Conservation (phyloP, 441 rosid species). For the Corymbia citriodora region DNA sequence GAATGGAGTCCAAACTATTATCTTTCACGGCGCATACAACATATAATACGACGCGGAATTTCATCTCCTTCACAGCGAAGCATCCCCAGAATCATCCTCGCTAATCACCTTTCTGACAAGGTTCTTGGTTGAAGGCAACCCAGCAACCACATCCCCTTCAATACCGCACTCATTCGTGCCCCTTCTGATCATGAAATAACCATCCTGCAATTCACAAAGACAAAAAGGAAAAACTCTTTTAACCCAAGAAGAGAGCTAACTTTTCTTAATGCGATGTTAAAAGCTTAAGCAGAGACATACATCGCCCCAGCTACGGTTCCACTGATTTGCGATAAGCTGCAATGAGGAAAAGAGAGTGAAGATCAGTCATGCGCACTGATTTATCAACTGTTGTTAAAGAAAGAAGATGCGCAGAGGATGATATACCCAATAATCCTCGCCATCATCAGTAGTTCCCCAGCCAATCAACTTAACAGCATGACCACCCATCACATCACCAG, state of each 20-base stretch:
- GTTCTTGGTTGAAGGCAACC: constrained; percentile 73
- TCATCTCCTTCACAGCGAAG: constrained; percentile 25
- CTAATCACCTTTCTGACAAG: constrained; percentile 34
- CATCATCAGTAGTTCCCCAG: constrained; percentile 88
- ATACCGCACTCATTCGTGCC: constrained; percentile 92
- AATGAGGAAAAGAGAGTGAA: constrained; percentile 9
- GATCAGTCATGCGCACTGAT: background rate
- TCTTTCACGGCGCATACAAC: background rate
- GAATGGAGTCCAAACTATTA: background rate
- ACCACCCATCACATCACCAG: constrained; percentile 68
- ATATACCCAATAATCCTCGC: constrained; percentile 88
- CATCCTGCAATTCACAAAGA: constrained; percentile 49
- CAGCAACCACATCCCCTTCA: constrained; percentile 72
- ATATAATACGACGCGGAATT: background rate
- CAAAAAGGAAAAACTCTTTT: background rate
- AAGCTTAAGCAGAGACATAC: constrained; percentile 35
- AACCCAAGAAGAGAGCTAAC: background rate
- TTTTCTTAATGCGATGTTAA: background rate
- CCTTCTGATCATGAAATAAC: constrained; percentile 79
- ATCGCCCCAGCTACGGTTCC: constrained; percentile 95
- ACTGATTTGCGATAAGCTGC: constrained; percentile 94
- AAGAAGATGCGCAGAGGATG: background rate
- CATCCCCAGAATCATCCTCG: constrained; percentile 27
- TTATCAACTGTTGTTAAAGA: background rate
- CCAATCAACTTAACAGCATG: constrained; percentile 94